These are phyloP conservation scores for Cercospora janseana DNA, from an alignment of 2,329 filamentous ascomycete genomes.

Conservation along the genomic window DNA sequence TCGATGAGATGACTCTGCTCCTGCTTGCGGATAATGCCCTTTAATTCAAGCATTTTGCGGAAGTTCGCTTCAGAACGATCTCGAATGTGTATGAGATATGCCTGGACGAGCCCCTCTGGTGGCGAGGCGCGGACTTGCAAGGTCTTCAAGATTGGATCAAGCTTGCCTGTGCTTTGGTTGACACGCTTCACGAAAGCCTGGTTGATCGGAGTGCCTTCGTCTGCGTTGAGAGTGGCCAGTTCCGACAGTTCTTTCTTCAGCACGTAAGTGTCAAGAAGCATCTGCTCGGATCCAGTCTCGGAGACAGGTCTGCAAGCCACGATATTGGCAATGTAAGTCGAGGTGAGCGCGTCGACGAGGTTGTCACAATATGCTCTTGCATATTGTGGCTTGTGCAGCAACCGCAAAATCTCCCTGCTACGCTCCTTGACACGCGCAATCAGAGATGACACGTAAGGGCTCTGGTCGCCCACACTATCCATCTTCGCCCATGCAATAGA, in stretches of 20 bases:
- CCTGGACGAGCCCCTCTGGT: constrained; percentile 90
- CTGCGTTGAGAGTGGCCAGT: constrained; percentile 61
- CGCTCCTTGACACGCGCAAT: constrained; percentile 69
- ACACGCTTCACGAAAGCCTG: constrained; percentile 80
- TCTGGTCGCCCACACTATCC: constrained; percentile 90
- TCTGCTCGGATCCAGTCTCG: constrained; percentile 94
- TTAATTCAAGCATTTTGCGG: constrained; percentile 91
- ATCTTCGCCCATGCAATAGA: constrained; percentile 94
- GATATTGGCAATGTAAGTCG: constrained; percentile 75
- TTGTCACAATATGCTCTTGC: constrained; percentile 93
- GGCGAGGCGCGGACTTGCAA: constrained; percentile 90
- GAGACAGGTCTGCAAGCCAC: constrained; percentile 88
- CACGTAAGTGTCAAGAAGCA: constrained; percentile 93
- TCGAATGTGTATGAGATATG: constrained; percentile 94
- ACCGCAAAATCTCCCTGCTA: constrained; percentile 69
- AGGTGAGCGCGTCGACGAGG: constrained; percentile 82
- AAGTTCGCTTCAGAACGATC: constrained; percentile 94
- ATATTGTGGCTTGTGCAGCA: constrained; percentile 88
- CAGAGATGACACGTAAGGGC: constrained; percentile 83
- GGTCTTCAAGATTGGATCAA: constrained; percentile 92
- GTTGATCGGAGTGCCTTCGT: constrained; percentile 53
- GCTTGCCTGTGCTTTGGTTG: constrained; percentile 75
- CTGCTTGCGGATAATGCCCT: constrained; percentile 75
- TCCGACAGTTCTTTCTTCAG: constrained; percentile 75
- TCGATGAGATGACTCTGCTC: constrained; percentile 83